Conservation (phyloP, 2,329 filamentous ascomycete genomes). For the Colletotrichum chrysophilum region DNA sequence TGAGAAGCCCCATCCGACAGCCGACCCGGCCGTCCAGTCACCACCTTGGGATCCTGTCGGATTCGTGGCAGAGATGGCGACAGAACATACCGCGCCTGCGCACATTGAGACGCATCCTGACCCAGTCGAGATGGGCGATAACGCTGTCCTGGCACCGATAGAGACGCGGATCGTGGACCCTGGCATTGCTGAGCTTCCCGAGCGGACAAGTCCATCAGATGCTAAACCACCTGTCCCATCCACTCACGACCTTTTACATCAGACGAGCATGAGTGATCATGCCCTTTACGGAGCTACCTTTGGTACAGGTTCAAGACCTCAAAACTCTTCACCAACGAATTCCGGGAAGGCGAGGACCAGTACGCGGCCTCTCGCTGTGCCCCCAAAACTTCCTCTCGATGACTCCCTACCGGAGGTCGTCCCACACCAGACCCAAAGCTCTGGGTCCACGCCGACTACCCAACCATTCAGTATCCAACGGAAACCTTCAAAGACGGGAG, state of each 20-base stretch:
- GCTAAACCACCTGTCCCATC: constrained; percentile 11
- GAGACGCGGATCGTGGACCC: constrained; percentile 31
- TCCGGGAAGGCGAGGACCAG: background rate
- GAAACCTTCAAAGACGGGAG: constrained; percentile 15
- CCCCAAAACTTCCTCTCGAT: background rate
- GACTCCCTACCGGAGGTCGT: background rate
- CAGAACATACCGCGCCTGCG: constrained; percentile 44
- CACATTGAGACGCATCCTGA: constrained; percentile 47
- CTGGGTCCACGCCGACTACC: background rate
- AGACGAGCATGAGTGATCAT: constrained; percentile 15
- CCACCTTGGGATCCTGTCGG: constrained; percentile 44
- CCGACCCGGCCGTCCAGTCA: constrained; percentile 28
- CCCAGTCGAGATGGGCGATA: constrained; percentile 50
- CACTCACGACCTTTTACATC: constrained; percentile 16
- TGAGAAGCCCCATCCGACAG: constrained; percentile 35
- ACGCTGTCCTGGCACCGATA: constrained; percentile 39
- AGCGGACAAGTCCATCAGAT: constrained; percentile 34
- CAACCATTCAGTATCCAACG: constrained; percentile 4
- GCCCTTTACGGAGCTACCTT: constrained; percentile 22
- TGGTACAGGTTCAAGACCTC: constrained; percentile 16
- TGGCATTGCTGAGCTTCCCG: constrained; percentile 43
- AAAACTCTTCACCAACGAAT: background rate
- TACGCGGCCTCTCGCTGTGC: too few species aligned
- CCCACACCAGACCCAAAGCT: background rate
- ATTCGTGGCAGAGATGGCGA: constrained; percentile 52